Evolutionary conservation across 805 yeast species (phyloP).

Genomic region (Gaillardinia entomophila): DNA sequence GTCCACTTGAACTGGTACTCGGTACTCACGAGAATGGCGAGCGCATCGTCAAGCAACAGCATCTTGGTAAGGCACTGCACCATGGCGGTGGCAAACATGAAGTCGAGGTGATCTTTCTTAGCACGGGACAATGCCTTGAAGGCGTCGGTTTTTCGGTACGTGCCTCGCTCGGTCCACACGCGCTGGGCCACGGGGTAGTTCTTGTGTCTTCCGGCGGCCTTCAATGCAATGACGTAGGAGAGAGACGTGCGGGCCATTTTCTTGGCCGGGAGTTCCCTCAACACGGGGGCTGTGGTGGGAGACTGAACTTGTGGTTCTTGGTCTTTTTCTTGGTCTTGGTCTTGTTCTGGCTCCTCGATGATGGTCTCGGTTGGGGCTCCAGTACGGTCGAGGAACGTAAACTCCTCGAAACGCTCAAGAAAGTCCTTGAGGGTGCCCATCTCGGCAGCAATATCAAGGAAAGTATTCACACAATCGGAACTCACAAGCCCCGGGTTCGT

Average conservation of each 20-base stretch:
- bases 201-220: slow-evolving; percentile 56
- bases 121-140: slow-evolving; percentile 39
- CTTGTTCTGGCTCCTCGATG: slow-evolving; percentile 1
- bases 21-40: slow-evolving; percentile 61
- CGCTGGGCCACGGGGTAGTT: slow-evolving; percentile 54
- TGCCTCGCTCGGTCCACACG: slow-evolving; percentile 78
- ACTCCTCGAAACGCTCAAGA: slow-evolving; percentile 22
- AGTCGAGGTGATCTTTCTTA: slow-evolving; percentile 45
- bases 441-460: slow-evolving; percentile 42
- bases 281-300: slow-evolving; percentile 16
- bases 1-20: slow-evolving; percentile 69
- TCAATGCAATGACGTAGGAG: slow-evolving; percentile 55
- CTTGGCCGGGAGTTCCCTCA: slow-evolving; percentile 4
- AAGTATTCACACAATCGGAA: slow-evolving; percentile 41
- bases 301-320: slow-evolving; percentile 2
- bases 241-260: slow-evolving; percentile 29
- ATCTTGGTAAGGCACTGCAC: slow-evolving; percentile 51
- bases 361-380: slow-evolving; percentile 9
- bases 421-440: slow-evolving; percentile 29
- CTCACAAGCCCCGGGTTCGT: slow-evolving; percentile 40
- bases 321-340: slow-evolving; percentile 1
- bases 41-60: slow-evolving; percentile 61
- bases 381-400: slow-evolving; percentile 22
- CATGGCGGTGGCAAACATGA: slow-evolving; percentile 69
- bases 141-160: slow-evolving; percentile 47